A percentile compares a stretch with the other conserved stretches of the same genome.
Conservation (phyloP, 331 rosid genomes). For the Cydonia oblonga region DNA sequence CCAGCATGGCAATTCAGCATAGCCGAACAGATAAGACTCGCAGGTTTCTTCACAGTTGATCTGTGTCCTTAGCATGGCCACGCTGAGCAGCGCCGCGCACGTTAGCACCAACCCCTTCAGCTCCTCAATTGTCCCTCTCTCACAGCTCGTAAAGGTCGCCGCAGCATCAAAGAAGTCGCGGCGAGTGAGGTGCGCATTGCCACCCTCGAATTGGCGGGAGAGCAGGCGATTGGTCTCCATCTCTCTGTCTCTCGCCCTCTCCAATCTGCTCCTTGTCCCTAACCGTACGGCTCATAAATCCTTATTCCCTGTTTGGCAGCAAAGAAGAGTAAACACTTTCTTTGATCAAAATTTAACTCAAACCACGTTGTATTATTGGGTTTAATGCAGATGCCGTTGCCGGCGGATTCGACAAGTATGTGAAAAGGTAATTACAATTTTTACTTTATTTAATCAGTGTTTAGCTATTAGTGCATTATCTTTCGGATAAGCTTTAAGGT, state of each 20-base stretch:
- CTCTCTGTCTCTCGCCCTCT: slow-evolving; percentile 48
- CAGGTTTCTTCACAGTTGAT: background rate
- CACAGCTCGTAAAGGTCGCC: background rate
- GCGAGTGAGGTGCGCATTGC: slow-evolving; percentile 39
- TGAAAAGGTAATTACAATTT: slow-evolving; percentile 41
- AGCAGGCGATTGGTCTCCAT: slow-evolving; percentile 57
- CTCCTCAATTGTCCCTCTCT: slow-evolving; percentile 1
- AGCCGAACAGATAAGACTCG: background rate
- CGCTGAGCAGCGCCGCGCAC: slow-evolving; percentile 25
- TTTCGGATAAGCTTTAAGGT: background rate
- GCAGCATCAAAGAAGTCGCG: background rate
- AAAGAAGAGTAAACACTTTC: background rate
- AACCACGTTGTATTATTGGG: background rate
- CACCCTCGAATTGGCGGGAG: slow-evolving; percentile 47
- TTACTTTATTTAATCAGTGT: background rate
- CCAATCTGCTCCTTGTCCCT: slow-evolving; percentile 42
- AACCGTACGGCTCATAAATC: slow-evolving; percentile 18
- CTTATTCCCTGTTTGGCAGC: background rate
- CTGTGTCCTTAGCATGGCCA: slow-evolving; percentile 26
- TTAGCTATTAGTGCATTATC: background rate
- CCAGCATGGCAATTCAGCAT: background rate
- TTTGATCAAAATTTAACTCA: background rate
- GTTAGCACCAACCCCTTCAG: slow-evolving; percentile 27
- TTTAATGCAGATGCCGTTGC: slow-evolving; percentile 47
- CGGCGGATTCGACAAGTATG: slow-evolving; percentile 57